Conservation (phyloP, 495 filamentous ascomycete genomes). For the Neurospora tetrasperma region DNA sequence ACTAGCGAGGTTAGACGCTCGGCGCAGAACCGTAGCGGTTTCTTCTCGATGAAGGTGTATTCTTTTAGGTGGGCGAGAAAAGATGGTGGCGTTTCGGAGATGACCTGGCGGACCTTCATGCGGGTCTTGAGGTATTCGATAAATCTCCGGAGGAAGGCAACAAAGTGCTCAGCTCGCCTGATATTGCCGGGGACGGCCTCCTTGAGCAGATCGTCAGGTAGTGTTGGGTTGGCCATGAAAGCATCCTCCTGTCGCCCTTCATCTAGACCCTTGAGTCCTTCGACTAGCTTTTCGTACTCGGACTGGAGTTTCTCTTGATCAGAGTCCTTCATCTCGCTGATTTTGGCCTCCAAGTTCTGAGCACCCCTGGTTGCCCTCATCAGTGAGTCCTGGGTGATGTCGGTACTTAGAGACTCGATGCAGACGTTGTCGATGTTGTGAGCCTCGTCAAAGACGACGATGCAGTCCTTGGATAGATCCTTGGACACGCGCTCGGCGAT, state of each 20-base stretch:
- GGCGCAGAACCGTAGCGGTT: constrained; percentile 89
- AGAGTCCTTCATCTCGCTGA: constrained; percentile 82
- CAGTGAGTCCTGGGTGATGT: constrained; percentile 89
- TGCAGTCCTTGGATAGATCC: constrained; percentile 95
- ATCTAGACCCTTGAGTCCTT: constrained; percentile 79
- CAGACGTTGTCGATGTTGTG: constrained; percentile 99
- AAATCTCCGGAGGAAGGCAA: constrained; percentile 89
- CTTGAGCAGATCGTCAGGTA: constrained; percentile 74
- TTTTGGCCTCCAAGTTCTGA: constrained; percentile 78
- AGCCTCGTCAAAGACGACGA: constrained; percentile 97
- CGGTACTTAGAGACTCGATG: constrained; percentile 94
- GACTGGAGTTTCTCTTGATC: constrained; percentile 88
- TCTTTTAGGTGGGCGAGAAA: constrained; percentile 93
- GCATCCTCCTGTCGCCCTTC: constrained; percentile 84
- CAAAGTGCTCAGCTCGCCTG: constrained; percentile 89
- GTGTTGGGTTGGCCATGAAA: constrained; percentile 88
- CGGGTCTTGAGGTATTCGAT: constrained; percentile 97
- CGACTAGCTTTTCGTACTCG: constrained; percentile 92
- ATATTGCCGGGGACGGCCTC: constrained; percentile 98
- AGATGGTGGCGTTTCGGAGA: constrained; percentile 90
- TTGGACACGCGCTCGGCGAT: constrained; percentile 95
- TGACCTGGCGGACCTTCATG: constrained; percentile 96
- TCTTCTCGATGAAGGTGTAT: constrained; percentile 93
- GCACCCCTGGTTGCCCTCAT: constrained; percentile 82
- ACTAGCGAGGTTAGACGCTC: constrained; percentile 93